phyloP scores from a whole-genome alignment of 768 basidiomycete genomes.

The Infundibulicybe gibba region DNA sequence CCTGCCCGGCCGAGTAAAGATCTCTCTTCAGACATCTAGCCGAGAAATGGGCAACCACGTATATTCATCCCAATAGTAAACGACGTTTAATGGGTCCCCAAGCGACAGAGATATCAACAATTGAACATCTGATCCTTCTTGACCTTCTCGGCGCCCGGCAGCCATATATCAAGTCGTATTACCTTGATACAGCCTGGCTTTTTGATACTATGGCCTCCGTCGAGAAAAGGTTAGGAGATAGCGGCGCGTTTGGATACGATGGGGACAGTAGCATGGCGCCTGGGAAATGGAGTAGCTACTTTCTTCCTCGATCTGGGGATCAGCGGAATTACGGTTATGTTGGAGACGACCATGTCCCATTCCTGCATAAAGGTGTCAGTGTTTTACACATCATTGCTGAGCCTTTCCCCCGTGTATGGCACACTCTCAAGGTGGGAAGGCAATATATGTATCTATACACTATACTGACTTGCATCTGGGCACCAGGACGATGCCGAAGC shows the following conservation, averaged over 20 bases:
- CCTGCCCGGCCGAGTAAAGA: neutral
- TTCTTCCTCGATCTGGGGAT: slow-evolving; percentile 42
- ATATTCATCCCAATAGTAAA: slow-evolving; percentile 53
- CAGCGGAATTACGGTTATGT: slow-evolving; percentile 53
- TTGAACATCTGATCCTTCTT: slow-evolving; percentile 90
- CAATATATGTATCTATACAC: too few relatives aligned
- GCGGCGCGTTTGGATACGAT: slow-evolving; percentile 54
- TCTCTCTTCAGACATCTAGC: slow-evolving; percentile 71
- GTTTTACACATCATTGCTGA: slow-evolving; percentile 86
- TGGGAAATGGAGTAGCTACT: slow-evolving; percentile 64
- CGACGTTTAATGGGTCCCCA: slow-evolving; percentile 53
- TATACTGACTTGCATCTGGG: neutral
- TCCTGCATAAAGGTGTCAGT: slow-evolving; percentile 77
- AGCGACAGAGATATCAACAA: slow-evolving; percentile 65
- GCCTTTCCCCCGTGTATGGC: slow-evolving; percentile 92
- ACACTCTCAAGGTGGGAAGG: slow-evolving; percentile 60
- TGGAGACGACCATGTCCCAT: slow-evolving; percentile 94
- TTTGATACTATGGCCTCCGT: slow-evolving; percentile 72
- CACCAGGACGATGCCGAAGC: slow-evolving; percentile 85
- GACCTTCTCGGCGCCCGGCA: slow-evolving; percentile 83
- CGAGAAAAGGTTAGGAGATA: slow-evolving; percentile 69
- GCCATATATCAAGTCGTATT: slow-evolving; percentile 80
- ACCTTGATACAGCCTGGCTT: slow-evolving; percentile 88
- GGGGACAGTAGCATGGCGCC: slow-evolving; percentile 39
- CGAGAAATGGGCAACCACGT: slow-evolving; percentile 74